Percentiles rank a stretch among this genome's conserved stretches.
These are phyloP conservation scores for Chrysoporthe puriensis DNA, from an alignment of 2,329 filamentous ascomycete species.

Conservation along the genomic window DNA sequence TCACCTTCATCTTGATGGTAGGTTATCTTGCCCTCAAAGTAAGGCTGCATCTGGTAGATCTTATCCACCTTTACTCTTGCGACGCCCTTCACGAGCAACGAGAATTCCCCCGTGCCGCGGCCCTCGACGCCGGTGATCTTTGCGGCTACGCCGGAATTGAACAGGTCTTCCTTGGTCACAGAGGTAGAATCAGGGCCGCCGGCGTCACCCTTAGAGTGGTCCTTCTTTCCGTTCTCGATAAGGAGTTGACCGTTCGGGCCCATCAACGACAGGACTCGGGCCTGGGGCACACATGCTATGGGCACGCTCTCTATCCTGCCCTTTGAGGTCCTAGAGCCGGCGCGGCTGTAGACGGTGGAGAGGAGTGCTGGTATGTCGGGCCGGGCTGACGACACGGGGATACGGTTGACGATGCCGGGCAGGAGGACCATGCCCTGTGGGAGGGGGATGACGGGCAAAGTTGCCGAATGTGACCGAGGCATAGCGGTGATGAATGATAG, in stretches of 20 bases:
- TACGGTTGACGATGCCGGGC: constrained; percentile 82
- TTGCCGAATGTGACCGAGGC: constrained; percentile 45
- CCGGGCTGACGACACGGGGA: constrained; percentile 77
- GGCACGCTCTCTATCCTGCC: constrained; percentile 70
- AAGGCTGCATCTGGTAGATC: constrained; percentile 77
- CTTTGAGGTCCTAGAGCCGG: constrained; percentile 67
- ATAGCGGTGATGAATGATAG: constrained; percentile 29
- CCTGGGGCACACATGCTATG: constrained; percentile 86
- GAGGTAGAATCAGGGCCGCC: constrained; percentile 55
- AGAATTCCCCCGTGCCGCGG: constrained; percentile 74
- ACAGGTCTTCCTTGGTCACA: constrained; percentile 74
- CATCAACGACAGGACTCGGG: constrained; percentile 65
- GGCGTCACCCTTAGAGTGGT: constrained; percentile 50
- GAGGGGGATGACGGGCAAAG: constrained; percentile 79
- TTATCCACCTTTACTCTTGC: constrained; percentile 76
- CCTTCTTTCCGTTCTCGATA: constrained; percentile 65
- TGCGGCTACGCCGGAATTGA: constrained; percentile 78
- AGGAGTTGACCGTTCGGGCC: constrained; percentile 76
- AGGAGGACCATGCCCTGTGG: constrained; percentile 80
- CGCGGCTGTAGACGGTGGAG: constrained; percentile 79
- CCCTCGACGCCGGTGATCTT: constrained; percentile 81
- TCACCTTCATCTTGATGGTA: constrained; percentile 71
- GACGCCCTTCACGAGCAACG: constrained; percentile 83
- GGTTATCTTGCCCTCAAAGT: constrained; percentile 80
- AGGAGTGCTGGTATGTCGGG: constrained; percentile 89